These are phyloP conservation scores for Monosporozyma unispora DNA, from an alignment of 805 yeast species.

Conservation along the genomic window DNA sequence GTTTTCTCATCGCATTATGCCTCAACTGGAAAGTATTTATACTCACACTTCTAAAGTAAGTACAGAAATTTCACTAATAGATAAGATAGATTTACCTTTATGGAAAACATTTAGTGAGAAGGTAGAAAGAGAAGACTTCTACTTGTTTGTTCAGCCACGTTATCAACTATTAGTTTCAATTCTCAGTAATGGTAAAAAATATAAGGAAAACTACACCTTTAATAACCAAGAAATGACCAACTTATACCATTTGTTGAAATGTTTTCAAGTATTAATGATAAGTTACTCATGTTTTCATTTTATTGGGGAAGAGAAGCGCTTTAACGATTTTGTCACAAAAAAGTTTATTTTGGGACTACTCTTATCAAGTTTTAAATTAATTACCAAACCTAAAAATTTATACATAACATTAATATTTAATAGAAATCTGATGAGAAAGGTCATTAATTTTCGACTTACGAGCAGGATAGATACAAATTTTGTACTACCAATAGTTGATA, in stretches of 20 bases:
- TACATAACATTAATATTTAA: background rate
- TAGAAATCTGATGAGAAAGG: background rate
- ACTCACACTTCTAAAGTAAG: background rate
- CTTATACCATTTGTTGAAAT: slow-evolving; percentile 6
- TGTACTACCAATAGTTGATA: background rate
- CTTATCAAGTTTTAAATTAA: background rate
- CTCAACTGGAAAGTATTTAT: background rate
- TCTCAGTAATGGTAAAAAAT: background rate
- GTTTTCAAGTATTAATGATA: slow-evolving; percentile 15
- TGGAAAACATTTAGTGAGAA: background rate
- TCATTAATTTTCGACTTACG: background rate
- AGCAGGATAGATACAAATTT: background rate
- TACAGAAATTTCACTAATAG: background rate
- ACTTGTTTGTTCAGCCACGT: background rate
- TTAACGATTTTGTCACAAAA: background rate
- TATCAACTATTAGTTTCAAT: background rate
- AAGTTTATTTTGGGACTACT: background rate
- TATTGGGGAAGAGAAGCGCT: background rate
- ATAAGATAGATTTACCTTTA: background rate
- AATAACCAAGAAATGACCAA: slow-evolving; percentile 1
- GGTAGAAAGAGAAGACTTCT: background rate
- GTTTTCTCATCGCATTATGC: background rate
- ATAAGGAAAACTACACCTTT: background rate
- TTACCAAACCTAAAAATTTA: background rate
- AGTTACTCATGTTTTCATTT: slow-evolving; percentile 11